Evolutionary conservation across 148 eudicot species (phyloP), one percentile per base, ranked within the genome.

Genomic region (Fagopyrum tataricum): DNA sequence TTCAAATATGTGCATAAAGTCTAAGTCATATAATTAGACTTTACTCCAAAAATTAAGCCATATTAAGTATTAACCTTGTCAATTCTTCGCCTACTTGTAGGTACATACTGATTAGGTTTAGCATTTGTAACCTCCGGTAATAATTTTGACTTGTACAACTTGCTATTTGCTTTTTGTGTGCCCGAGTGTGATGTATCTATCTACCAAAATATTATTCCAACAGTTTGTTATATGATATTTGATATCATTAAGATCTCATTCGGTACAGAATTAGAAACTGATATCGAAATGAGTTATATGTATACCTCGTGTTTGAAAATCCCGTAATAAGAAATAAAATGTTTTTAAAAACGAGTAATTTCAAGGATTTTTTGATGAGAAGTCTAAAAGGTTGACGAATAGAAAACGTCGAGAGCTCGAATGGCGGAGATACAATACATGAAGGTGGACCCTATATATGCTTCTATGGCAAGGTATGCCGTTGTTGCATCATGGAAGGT

Each of bases 101-200:
- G 58, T 52, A 52, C 58, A 18, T 52, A 52, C 7, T 52, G 23
- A n/a, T 52, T 52, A 52, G 58, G 58, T 8, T 52, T 52, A 52
- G 21, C 58, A 52, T 17, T 52, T n/a, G 58, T 52, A 52, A 52
- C 58, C 23, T 52, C 58, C 58, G 58, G 58, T 52, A 52, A 52
- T 52, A 21, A 52, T 52, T 52, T 52, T 52, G 58, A n/a, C 18
- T 52, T 15, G 56, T 7, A 17, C 56, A 52, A 17, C 56, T n/a
- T 17, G 21, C 58, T 52, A 6, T 17, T 52, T n/a, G 18, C 6
- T 52, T 15, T n/a, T 52, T 3, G 53, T 48, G 21, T 52, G 23
- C 6, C 37, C 37, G 56, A 15, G 18, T 52, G 58, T 17, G 58
- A 52, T 52, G 58, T 31, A 31, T 2, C 37, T 1, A 31, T 31